Evolutionary conservation across 768 basidiomycete species (phyloP).

Genomic region (Steccherinum ochraceum): DNA sequence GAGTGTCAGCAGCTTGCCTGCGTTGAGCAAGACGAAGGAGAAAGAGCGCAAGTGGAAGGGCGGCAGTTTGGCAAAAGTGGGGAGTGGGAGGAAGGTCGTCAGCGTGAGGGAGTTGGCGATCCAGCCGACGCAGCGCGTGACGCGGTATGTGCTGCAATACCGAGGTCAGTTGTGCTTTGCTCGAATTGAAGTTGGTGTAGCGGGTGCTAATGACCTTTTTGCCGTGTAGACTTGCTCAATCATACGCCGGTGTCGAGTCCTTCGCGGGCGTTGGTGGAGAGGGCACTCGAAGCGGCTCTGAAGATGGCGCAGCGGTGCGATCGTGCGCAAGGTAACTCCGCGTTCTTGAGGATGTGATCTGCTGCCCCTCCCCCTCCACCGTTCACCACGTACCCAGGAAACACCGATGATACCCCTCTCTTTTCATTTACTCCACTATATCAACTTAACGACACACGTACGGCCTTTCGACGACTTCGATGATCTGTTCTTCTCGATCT

Average conservation of each 20-base stretch:
- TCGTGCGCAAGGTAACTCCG: slow-evolving; percentile 49
- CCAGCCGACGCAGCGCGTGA: slow-evolving; percentile 56
- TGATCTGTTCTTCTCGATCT: too few species aligned
- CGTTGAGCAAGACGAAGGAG: not conserved
- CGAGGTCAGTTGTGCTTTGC: slow-evolving; percentile 35
- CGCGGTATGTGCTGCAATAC: slow-evolving; percentile 55
- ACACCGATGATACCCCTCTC: too few species aligned
- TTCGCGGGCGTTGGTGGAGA: slow-evolving; percentile 47
- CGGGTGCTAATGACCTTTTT: slow-evolving; percentile 1
- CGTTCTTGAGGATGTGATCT: slow-evolving; percentile 28
- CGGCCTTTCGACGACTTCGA: too few species aligned
- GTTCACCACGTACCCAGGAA: too few species aligned
- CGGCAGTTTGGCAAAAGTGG: not conserved
- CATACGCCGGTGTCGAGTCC: slow-evolving; percentile 43
- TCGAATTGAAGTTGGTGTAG: not conserved
- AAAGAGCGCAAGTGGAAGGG: slow-evolving; percentile 12
- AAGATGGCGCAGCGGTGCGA: slow-evolving; percentile 60
- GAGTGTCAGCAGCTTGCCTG: not conserved
- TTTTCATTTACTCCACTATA: too few species aligned
- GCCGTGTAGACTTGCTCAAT: slow-evolving; percentile 40
- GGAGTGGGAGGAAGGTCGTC: slow-evolving; percentile 12
- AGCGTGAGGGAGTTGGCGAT: slow-evolving; percentile 56
- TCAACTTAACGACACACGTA: too few species aligned
- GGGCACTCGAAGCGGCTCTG: slow-evolving; percentile 48
- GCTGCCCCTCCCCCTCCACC: slow-evolving; percentile 4